A percentile compares a stretch with the other conserved stretches of the same genome.
These are phyloP conservation scores for Rhizopogon rudus DNA, from an alignment of 768 basidiomycete genomes.

Conservation along the genomic window DNA sequence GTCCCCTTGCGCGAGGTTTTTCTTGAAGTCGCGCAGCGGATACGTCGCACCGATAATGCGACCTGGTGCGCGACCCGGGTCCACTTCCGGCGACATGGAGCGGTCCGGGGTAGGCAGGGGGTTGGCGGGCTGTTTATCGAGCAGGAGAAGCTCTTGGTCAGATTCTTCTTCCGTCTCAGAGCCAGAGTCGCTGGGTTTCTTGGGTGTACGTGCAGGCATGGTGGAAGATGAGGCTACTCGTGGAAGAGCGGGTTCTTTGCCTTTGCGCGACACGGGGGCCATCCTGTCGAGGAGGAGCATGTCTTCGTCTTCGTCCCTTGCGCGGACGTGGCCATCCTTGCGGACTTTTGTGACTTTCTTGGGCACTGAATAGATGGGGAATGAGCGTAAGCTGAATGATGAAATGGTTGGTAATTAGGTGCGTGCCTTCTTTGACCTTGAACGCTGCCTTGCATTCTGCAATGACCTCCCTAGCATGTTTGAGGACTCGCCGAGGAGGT, in stretches of 20 bases:
- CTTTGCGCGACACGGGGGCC: slow-evolving; percentile 4
- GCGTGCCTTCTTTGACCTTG: slow-evolving; percentile 73
- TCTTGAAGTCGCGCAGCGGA: slow-evolving; percentile 74
- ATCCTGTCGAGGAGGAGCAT: slow-evolving; percentile 49
- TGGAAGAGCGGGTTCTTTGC: slow-evolving; percentile 2
- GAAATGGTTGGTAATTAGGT: not conserved
- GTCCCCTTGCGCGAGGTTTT: slow-evolving; percentile 68
- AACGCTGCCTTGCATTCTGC: slow-evolving; percentile 61
- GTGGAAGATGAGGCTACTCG: slow-evolving; percentile 4
- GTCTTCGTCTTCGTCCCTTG: slow-evolving; percentile 56
- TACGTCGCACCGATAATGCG: slow-evolving; percentile 70
- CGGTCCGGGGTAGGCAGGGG: slow-evolving; percentile 50
- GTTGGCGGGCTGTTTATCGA: slow-evolving; percentile 10
- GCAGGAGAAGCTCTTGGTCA: slow-evolving; percentile 23
- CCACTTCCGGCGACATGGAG: slow-evolving; percentile 39
- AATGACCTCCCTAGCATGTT: slow-evolving; percentile 50
- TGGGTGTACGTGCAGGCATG: slow-evolving; percentile 2
- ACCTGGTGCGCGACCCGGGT: slow-evolving; percentile 56
- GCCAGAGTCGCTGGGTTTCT: slow-evolving; percentile 37
- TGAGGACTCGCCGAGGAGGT: slow-evolving; percentile 64
- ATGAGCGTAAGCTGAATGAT: not conserved
- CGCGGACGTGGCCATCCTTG: slow-evolving; percentile 60
- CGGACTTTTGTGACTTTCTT: slow-evolving; percentile 53
- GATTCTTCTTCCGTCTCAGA: slow-evolving; percentile 49
- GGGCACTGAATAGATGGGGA: slow-evolving; percentile 39